Conservation (phyloP, 2,329 filamentous ascomycete species). For the Sporothrix protearum region DNA sequence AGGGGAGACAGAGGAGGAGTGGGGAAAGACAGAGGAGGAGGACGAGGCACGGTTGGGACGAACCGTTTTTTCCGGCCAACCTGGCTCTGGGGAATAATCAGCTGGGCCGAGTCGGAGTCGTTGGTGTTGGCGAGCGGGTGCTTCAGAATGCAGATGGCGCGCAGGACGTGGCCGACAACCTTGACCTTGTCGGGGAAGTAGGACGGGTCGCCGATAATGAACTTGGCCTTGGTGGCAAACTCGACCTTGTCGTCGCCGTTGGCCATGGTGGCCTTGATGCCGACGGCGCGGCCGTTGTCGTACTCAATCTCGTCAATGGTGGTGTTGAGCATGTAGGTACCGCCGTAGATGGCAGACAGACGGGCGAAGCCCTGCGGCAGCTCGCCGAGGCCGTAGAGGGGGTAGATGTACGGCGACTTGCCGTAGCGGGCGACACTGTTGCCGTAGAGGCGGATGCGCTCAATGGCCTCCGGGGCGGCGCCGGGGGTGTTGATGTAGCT, state of each 20-base stretch:
- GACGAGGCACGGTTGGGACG: conserved; percentile 43
- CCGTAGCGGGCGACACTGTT: conserved; percentile 97
- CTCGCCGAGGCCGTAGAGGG: conserved; percentile 93
- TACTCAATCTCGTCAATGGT: conserved; percentile 85
- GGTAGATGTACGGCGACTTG: conserved; percentile 99
- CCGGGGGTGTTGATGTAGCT: conserved; percentile 74
- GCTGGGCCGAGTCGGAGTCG: conserved; percentile 82
- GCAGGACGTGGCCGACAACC: conserved; percentile 83
- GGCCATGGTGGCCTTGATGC: conserved; percentile 97
- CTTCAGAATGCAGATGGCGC: conserved; percentile 96
- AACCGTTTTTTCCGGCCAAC: conserved; percentile 95
- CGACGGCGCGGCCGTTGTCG: conserved; percentile 78
- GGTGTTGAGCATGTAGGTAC: conserved; percentile 99
- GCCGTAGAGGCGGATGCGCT: conserved; percentile 92
- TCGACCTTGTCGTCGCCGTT: conserved; percentile 81
- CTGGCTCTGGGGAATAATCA: conserved; percentile 97
- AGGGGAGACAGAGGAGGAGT: not conserved
- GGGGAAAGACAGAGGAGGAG: too few species aligned
- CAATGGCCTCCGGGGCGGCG: conserved; percentile 75
- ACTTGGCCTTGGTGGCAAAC: conserved; percentile 93
- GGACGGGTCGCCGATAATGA: conserved; percentile 92
- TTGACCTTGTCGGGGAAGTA: conserved; percentile 92
- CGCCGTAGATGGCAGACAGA: conserved; percentile 95
- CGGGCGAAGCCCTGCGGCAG: conserved; percentile 96
- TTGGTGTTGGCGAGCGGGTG: conserved; percentile 89